Conservation (phyloP, 2,329 filamentous ascomycete species). For the Metarhizium guizhouense region DNA sequence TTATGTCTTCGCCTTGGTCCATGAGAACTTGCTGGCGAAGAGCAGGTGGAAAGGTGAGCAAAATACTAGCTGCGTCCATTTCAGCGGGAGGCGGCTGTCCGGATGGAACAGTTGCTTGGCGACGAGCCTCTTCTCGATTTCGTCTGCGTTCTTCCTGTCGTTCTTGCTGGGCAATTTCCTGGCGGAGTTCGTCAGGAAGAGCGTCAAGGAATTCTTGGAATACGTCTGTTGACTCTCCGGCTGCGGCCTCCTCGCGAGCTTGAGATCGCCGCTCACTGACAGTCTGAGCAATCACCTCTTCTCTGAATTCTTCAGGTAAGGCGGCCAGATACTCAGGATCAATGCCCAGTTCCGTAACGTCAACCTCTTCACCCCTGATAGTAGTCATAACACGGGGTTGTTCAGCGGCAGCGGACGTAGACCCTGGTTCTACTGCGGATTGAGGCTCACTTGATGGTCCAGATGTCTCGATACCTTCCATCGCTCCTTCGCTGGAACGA, state of each 20-base stretch:
- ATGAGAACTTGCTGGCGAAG: conserved; percentile 81
- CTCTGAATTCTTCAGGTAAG: conserved; percentile 92
- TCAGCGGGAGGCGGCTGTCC: conserved; percentile 50
- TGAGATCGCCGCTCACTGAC: conserved; percentile 75
- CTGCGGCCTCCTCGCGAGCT: conserved; percentile 56
- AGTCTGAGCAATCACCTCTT: conserved; percentile 91
- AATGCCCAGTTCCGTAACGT: conserved; percentile 91
- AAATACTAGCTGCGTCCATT: conserved; percentile 87
- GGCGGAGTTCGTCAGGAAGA: conserved; percentile 78
- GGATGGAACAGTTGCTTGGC: conserved; percentile 47
- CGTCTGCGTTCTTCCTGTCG: conserved; percentile 79
- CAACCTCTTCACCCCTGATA: conserved; percentile 77
- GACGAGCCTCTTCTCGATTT: conserved; percentile 72
- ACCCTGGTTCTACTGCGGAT: conserved; percentile 17
- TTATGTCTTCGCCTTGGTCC: conserved; percentile 82
- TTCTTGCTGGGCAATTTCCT: conserved; percentile 87
- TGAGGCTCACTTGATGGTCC: conserved; percentile 22
- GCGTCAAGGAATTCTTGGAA: conserved; percentile 92
- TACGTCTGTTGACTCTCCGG: conserved; percentile 72
- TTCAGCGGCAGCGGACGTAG: conserved; percentile 4
- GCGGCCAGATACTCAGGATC: conserved; percentile 91
- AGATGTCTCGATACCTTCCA: conserved; percentile 68
- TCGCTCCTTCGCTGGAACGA: conserved; percentile 33
- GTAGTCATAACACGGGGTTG: conserved; percentile 63
- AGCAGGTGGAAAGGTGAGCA: conserved; percentile 78